A percentile compares a stretch with the other conserved stretches of the same genome.
Evolutionary conservation across 2,329 filamentous ascomycete genomes (phyloP).

Genomic region (Fusarium luffae): DNA sequence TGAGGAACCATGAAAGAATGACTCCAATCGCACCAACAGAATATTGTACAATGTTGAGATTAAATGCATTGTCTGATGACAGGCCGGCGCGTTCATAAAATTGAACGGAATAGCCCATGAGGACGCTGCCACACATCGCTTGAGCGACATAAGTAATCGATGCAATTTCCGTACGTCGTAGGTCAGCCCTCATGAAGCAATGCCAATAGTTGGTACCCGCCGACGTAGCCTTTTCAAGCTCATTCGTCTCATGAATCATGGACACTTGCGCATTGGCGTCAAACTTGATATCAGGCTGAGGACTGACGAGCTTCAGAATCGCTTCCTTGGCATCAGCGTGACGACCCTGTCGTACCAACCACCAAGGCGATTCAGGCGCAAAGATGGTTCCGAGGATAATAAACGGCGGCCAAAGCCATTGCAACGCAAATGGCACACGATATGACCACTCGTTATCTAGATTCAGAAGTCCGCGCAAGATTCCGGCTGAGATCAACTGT

Average conservation of each 20-base stretch:
- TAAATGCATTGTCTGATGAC: slow-evolving; percentile 49
- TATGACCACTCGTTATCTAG: slow-evolving; percentile 58
- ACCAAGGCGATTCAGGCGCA: slow-evolving; percentile 63
- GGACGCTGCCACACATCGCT: slow-evolving; percentile 52
- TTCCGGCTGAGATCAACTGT: slow-evolving; percentile 57
- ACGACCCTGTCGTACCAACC: slow-evolving; percentile 52
- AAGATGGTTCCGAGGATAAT: slow-evolving; percentile 56
- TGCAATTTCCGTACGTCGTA: slow-evolving; percentile 58
- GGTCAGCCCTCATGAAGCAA: slow-evolving; percentile 59
- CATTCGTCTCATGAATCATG: slow-evolving; percentile 52
- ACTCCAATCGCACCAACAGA: slow-evolving; percentile 59
- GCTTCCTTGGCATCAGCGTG: slow-evolving; percentile 33
- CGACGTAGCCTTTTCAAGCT: slow-evolving; percentile 55
- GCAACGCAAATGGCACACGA: slow-evolving; percentile 60
- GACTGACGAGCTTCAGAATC: slow-evolving; percentile 42
- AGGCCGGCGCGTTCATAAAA: slow-evolving; percentile 59
- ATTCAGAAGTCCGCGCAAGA: slow-evolving; percentile 55
- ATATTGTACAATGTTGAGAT: slow-evolving; percentile 55
- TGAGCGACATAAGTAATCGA: slow-evolving; percentile 57
- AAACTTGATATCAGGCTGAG: slow-evolving; percentile 29
- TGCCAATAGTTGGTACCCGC: slow-evolving; percentile 58
- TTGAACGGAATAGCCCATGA: slow-evolving; percentile 69
- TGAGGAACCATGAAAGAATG: slow-evolving; percentile 57
- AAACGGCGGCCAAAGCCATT: slow-evolving; percentile 61
- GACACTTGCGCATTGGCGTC: slow-evolving; percentile 40